Base-by-base conservation (phyloP, 2,329 filamentous ascomycete species). In the Botryotinia calthae region DNA sequence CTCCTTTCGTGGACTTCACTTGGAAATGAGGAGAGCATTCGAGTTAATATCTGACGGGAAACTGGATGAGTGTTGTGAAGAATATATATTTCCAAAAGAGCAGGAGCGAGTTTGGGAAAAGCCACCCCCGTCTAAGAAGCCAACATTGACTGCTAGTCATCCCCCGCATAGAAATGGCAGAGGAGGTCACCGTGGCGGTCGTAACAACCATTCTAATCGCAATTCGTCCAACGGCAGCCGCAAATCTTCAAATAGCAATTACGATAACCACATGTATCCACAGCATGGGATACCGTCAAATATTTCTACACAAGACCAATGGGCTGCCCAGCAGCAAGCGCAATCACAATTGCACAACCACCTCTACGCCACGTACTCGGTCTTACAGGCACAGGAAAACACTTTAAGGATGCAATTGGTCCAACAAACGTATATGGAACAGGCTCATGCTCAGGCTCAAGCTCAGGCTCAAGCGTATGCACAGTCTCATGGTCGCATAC, bases 1-100 rank as follows among this genome's bases (percentile, higher is more conserved):
- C 61, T 95, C 96, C 0, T 98, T 97, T 83, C 89, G 92, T 68
- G 96, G 96, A 1, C 88, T 99, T 44, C 96, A 99, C 81, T 82
- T 94, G 76, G 96, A 99, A 82, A 85, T 99, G 67, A 90, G 96
- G 74, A 88, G 94, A 76, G 96, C 96, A 0, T 98, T 97, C 80
- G 92, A 94, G 73, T 83, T 94, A 72, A 88, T 98, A 28, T 89
- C 92, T 2, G 88, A 92, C 69, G 93, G 90, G 34, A 93, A 96
- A 78, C 86, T 99, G 62, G 88, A 90, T 7, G 90, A 94, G 78
- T 95, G 92, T 80, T 98, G 95, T 82, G 93, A 97, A 81, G 89
- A 95, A 80, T 99, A 91, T 79, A 89, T 93, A 73, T 98, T 92
- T 78, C 96, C 96, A 6, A 92, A 93, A 80, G 94, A 97, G 79